A percentile compares a stretch with the other conserved stretches of the same genome.
These are phyloP conservation scores for Przewalskia tangutica DNA, from an alignment of 257 asterid species.

Conservation along the genomic window DNA sequence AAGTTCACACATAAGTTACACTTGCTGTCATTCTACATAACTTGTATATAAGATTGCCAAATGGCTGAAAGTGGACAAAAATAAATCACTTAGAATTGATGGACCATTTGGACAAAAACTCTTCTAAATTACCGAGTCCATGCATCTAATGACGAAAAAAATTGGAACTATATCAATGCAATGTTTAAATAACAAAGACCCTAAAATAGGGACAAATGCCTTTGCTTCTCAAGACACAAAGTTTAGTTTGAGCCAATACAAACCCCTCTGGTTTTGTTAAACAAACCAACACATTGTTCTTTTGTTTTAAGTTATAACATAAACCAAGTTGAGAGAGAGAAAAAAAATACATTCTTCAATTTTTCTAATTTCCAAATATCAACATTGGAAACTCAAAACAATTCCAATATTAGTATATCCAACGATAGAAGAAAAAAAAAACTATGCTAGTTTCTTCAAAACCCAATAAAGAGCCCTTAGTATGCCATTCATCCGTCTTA, in stretches of 20 bases:
- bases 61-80: background rate
- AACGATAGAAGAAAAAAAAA: background rate
- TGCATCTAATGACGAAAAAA: background rate
- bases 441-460: constrained; percentile 8
- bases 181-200: constrained; percentile 13
- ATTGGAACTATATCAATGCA: background rate
- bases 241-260: constrained; percentile 35
- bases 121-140: background rate
- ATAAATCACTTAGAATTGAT: background rate
- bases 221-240: constrained; percentile 37
- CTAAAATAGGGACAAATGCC: constrained; percentile 39
- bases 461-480: constrained; percentile 25
- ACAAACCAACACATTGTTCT: constrained; percentile 42
- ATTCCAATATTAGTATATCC: constrained; percentile 13
- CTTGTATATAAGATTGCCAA: background rate
- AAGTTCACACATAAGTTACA: background rate
- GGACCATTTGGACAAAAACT: background rate
- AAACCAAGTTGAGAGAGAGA: background rate
- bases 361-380: constrained; percentile 26
- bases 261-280: constrained; percentile 19
- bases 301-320: constrained; percentile 11
- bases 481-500: background rate
- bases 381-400: constrained; percentile 23
- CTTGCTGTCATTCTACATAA: background rate
- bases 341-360: background rate